Evolutionary conservation across 176 grass and related monocot species (phyloP), one percentile per base, ranked within the genome.

Genomic region (Calamus simplicifolius): DNA sequence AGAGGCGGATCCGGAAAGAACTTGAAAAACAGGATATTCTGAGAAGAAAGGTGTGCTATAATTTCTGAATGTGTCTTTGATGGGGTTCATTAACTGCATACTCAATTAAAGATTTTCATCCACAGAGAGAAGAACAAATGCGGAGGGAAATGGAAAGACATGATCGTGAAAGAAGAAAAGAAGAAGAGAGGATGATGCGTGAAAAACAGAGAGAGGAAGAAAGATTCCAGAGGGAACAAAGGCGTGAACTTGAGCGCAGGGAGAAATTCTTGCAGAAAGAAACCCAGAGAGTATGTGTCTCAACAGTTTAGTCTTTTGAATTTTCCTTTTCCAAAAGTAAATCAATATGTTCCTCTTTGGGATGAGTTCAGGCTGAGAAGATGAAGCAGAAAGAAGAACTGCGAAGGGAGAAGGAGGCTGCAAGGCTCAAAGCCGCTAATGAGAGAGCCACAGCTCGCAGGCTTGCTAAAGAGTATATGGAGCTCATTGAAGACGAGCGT

Each of bases 401-500:
- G 28, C 78, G 93, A 31, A 85, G 60, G 67, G 93, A 98, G 70
- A 98, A 82, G 83, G 87, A 98, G 58, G 81, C 70, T 62, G 87
- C 87, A 53, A 86, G 73, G 59, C 93, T 85, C 23, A 92, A 92
- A 72, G 84, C 81, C 67, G 93, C 93, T 66, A 88, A 75, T 23
- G 93, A 98, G 71, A 98, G 81, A 61, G 93, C 93, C 38, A 88
- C 87, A 69, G 81, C 87, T 54, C 93, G 93, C 27, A 92, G 84
- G 85, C 85, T 98, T 19, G 81, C 84, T 12, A 80, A 79, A 7
- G 93, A 92, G 63, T 85, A 80, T 65, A 92, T 58, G 84, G 93
- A 98, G 68, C 75, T 98, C 16, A 80, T 98, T 72, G 93, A 98
- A 75, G 93, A 98, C 71, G 93, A 98, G 52, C 78, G 81, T 38